phyloP scores from a whole-genome alignment of 2,329 filamentous ascomycete genomes.

The Pseudonectria foliicola region DNA sequence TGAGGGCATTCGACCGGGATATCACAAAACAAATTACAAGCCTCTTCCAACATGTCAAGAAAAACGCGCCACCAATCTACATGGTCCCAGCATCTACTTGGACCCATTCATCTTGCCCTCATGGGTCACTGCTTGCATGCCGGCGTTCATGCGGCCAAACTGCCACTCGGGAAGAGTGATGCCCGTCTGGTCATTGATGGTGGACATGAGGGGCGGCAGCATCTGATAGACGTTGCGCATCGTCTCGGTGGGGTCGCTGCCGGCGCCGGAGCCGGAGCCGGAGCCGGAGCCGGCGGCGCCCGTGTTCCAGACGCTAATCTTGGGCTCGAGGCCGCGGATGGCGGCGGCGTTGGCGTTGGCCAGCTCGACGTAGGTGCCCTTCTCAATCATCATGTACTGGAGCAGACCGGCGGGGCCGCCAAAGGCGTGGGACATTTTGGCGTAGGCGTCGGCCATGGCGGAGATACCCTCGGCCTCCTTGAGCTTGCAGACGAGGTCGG shows the following conservation, averaged over 20 bases:
- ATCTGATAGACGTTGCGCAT: constrained; percentile 81
- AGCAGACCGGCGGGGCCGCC: constrained; percentile 72
- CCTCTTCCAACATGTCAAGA: too few relatives aligned
- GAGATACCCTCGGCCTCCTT: constrained; percentile 70
- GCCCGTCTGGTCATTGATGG: constrained; percentile 84
- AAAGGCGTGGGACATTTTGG: constrained; percentile 61
- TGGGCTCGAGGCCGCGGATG: constrained; percentile 71
- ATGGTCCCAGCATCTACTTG: too few relatives aligned
- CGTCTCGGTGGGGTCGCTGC: constrained; percentile 44
- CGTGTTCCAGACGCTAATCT: constrained; percentile 89
- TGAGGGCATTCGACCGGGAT: too few relatives aligned
- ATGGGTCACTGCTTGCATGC: constrained; percentile 24
- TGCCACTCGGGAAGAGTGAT: constrained; percentile 75
- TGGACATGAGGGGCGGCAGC: constrained; percentile 73
- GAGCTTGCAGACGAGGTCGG: constrained; percentile 51
- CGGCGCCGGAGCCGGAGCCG: constrained; percentile 32
- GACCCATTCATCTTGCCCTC: constrained; percentile 17
- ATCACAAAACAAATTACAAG: too few relatives aligned
- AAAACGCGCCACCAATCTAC: too few relatives aligned
- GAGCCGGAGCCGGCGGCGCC: constrained; percentile 49
- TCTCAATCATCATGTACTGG: constrained; percentile 83
- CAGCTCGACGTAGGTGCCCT: constrained; percentile 68
- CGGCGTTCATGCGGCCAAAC: constrained; percentile 42
- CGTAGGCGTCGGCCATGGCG: constrained; percentile 77
- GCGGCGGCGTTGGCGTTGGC: constrained; percentile 72